Conservation (phyloP, 1,284 basidiomycete genomes). For the Apiotrichum laibachii region DNA sequence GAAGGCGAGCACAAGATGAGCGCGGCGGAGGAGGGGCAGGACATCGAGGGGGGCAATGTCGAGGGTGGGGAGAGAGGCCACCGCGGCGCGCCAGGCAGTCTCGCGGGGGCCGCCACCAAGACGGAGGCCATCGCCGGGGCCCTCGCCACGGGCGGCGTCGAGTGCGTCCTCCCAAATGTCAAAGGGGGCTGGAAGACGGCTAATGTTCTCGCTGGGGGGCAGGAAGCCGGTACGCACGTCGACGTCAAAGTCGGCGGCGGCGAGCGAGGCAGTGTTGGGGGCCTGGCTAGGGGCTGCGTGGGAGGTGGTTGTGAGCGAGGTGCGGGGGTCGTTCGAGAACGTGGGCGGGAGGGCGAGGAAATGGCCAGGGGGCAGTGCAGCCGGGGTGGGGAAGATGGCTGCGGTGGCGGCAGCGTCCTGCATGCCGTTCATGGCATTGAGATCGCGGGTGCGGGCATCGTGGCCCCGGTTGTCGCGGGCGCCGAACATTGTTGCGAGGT, state of each 20-base stretch:
- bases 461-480: constrained; percentile 2
- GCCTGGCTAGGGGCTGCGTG: constrained; percentile 44
- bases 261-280: constrained; percentile 76
- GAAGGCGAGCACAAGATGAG: constrained; percentile 80
- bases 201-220: constrained; percentile 73
- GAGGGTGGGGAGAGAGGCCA: constrained; percentile 68
- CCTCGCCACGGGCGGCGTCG: constrained; percentile 53
- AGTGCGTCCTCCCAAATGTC: constrained; percentile 66
- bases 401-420: background rate
- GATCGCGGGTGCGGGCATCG: background rate
- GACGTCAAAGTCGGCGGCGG: constrained; percentile 91
- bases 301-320: constrained; percentile 38
- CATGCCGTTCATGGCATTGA: background rate
- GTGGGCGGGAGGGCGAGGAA: constrained; percentile 64
- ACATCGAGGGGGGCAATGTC: constrained; percentile 58
- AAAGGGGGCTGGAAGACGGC: constrained; percentile 62
- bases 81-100: constrained; percentile 61
- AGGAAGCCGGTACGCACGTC: constrained; percentile 89
- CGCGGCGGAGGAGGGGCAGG: constrained; percentile 70
- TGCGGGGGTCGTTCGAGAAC: constrained; percentile 35
- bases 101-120: constrained; percentile 59
- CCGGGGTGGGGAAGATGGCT: background rate
- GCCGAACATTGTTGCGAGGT: background rate
- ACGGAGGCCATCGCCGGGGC: constrained; percentile 56
- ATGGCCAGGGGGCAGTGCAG: constrained; percentile 57